Percentiles rank a stretch among this genome's conserved stretches.
Evolutionary conservation across 805 yeast genomes (phyloP).

Genomic region (Kazachstania africana): DNA sequence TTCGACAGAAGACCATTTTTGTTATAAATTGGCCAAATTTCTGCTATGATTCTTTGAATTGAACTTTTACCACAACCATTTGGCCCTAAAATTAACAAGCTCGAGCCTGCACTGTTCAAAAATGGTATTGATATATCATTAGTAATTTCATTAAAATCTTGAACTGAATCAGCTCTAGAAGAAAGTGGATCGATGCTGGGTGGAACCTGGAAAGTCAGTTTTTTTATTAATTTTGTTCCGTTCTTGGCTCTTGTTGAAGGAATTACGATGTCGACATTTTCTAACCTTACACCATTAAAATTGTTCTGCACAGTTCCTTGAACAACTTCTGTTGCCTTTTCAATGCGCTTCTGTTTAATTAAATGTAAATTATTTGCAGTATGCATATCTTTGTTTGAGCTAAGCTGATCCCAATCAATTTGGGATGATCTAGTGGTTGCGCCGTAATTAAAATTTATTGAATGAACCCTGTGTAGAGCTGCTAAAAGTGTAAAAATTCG

Average conservation of each 20-base stretch:
- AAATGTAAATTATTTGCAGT: not conserved
- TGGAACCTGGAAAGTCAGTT: slow-evolving; percentile 45
- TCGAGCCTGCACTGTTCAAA: slow-evolving; percentile 38
- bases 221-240: slow-evolving; percentile 50
- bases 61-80: slow-evolving; percentile 89
- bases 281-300: slow-evolving; percentile 71
- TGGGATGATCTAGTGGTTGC: slow-evolving; percentile 4
- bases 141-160: slow-evolving; percentile 18
- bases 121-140: slow-evolving; percentile 17
- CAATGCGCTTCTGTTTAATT: slow-evolving; percentile 8
- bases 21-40: slow-evolving; percentile 81
- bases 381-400: not conserved
- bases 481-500: slow-evolving; percentile 66
- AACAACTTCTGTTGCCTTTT: too few species aligned
- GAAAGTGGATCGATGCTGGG: slow-evolving; percentile 18
- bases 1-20: slow-evolving; percentile 63
- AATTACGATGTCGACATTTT: slow-evolving; percentile 68
- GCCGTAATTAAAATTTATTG: slow-evolving; percentile 33
- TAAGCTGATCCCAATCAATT: not conserved
- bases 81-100: slow-evolving; percentile 69
- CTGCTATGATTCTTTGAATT: slow-evolving; percentile 71
- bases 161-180: slow-evolving; percentile 26
- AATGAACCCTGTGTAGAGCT: slow-evolving; percentile 75
- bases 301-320: slow-evolving; percentile 72
- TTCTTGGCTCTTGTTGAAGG: slow-evolving; percentile 55